A percentile compares a stretch with the other conserved stretches of the same genome.
Evolutionary conservation across 768 basidiomycete genomes (phyloP).

Genomic region (Boletus rubropictus): DNA sequence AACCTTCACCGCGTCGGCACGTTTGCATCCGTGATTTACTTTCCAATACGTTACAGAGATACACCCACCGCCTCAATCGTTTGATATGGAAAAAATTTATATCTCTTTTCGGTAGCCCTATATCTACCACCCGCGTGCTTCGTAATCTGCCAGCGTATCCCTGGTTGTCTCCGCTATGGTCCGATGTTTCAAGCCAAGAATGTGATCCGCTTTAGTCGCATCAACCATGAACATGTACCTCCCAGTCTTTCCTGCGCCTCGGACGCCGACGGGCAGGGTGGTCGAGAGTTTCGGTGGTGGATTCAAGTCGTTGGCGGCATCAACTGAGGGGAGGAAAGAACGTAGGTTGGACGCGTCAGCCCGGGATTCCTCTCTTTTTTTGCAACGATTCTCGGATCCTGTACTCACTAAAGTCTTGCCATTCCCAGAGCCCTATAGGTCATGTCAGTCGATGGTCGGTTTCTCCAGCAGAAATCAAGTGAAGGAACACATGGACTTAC

Average conservation of each 20-base stretch:
- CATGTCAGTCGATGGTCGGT: not conserved
- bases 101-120: too few species aligned
- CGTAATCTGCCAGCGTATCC: conserved; percentile 41
- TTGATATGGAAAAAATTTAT: too few species aligned
- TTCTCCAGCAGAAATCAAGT: not conserved
- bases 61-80: too few species aligned
- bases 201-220: conserved; percentile 33
- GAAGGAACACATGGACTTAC: conserved; percentile 12
- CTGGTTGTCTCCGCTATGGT: conserved; percentile 36
- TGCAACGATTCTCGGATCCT: not conserved
- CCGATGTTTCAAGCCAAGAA: conserved; percentile 40
- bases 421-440: conserved; percentile 28
- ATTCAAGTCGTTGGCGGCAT: conserved; percentile 32
- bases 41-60: too few species aligned
- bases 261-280: conserved; percentile 30
- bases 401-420: conserved; percentile 30
- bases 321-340: conserved; percentile 24
- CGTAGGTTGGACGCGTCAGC: not conserved
- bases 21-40: too few species aligned
- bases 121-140: conserved; percentile 37
- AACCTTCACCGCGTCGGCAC: too few species aligned
- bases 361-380: not conserved
- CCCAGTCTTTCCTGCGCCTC: conserved; percentile 28
- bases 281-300: conserved; percentile 30
- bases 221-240: conserved; percentile 29